Percentiles rank a stretch among this genome's conserved stretches.
Conservation (phyloP, 768 basidiomycete species). For the Russula foetens region DNA sequence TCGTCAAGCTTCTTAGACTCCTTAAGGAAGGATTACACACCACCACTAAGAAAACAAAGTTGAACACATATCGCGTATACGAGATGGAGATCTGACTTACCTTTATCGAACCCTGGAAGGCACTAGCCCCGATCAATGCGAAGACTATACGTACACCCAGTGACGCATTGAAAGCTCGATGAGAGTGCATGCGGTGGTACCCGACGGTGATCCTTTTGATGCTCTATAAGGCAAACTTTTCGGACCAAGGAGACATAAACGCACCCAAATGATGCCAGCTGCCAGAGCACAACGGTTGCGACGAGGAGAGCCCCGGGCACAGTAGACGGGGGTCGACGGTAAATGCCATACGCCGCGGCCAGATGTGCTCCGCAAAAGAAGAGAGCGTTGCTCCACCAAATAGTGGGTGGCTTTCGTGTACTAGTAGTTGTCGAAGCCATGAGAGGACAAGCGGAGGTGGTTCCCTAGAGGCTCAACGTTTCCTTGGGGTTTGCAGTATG, state of each 20-base stretch:
- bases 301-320: constrained; percentile 40
- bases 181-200: constrained; percentile 72
- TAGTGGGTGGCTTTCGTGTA: constrained; percentile 21
- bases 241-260: neutral
- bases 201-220: constrained; percentile 56
- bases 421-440: too few relatives aligned
- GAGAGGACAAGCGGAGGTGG: too few relatives aligned
- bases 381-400: constrained; percentile 58
- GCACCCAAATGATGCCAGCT: constrained; percentile 65
- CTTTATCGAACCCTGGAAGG: constrained; percentile 77
- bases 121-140: constrained; percentile 63
- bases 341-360: constrained; percentile 45
- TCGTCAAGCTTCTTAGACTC: neutral
- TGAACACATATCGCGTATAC: neutral
- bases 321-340: constrained; percentile 38
- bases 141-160: constrained; percentile 47
- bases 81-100: constrained; percentile 26
- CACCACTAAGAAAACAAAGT: constrained; percentile 16
- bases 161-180: constrained; percentile 57
- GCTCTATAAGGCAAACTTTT: neutral
- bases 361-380: constrained; percentile 54
- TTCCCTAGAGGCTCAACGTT: too few relatives aligned
- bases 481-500: too few relatives aligned
- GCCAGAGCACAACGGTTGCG: constrained; percentile 55
- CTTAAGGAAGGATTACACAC: neutral